Evolutionary conservation across 2,329 filamentous ascomycete genomes (phyloP).

Genomic region (Zasmidium cellare): DNA sequence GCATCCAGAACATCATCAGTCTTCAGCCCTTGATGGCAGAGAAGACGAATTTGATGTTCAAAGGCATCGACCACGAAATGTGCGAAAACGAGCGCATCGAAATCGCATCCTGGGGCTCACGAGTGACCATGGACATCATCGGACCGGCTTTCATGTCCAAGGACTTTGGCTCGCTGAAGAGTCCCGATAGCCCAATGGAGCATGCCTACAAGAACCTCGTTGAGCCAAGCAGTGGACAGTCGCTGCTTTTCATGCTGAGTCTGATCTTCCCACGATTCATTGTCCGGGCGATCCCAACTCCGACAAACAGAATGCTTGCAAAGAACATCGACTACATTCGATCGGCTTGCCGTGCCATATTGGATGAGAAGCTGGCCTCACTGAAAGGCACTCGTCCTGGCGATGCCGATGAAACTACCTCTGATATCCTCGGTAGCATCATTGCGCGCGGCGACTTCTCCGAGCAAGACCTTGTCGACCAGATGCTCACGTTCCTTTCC

Average conservation of each 20-base stretch:
- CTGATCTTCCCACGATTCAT: not conserved
- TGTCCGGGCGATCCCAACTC: not conserved
- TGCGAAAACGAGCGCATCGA: not conserved
- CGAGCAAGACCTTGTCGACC: conserved; percentile 42
- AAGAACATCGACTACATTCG: not conserved
- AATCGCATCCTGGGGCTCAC: not conserved
- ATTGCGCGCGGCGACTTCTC: not conserved
- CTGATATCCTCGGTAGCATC: not conserved
- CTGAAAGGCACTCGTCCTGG: not conserved
- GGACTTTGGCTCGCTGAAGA: not conserved
- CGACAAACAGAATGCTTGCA: not conserved
- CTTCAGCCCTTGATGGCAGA: not conserved
- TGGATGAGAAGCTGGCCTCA: no score
- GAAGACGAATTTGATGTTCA: not conserved
- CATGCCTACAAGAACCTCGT: not conserved
- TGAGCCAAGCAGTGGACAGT: not conserved
- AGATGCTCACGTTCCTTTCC: conserved; percentile 54
- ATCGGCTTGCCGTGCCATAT: no score
- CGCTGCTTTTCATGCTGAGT: not conserved
- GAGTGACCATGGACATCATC: conserved; percentile 3
- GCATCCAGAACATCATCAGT: not conserved
- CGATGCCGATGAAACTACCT: not conserved
- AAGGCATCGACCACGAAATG: not conserved
- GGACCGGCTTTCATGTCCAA: not conserved
- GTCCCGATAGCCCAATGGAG: not conserved